Evolutionary conservation across 176 grass and related monocot species (phyloP).

Genomic region (Phoenix dactylifera): DNA sequence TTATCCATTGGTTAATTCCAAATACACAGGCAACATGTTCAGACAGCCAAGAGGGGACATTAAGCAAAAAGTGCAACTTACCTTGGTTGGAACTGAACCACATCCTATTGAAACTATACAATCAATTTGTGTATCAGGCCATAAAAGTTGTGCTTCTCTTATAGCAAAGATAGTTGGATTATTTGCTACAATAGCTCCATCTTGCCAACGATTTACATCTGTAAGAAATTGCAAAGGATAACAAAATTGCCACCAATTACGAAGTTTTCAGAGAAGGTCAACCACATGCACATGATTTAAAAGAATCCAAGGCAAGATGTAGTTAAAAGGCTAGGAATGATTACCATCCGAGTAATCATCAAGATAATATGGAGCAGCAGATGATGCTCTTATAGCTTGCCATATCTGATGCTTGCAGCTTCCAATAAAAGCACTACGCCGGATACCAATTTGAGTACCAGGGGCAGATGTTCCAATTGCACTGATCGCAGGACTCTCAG

Average conservation of each 20-base stretch:
- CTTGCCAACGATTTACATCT: slow-evolving; percentile 97
- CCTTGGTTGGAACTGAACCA: slow-evolving; percentile 91
- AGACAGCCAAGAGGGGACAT: no score
- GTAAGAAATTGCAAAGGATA: background rate
- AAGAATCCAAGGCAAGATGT: background rate
- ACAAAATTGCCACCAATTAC: no score
- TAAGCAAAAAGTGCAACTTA: slow-evolving; percentile 30
- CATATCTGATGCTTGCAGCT: slow-evolving; percentile 93
- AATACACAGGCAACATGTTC: no score
- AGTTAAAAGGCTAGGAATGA: slow-evolving; percentile 12
- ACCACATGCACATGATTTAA: background rate
- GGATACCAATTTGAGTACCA: slow-evolving; percentile 55
- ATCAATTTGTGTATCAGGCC: slow-evolving; percentile 94
- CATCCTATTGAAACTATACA: slow-evolving; percentile 92
- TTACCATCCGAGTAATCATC: slow-evolving; percentile 98
- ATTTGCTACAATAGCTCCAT: slow-evolving; percentile 95
- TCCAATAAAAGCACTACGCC: slow-evolving; percentile 86
- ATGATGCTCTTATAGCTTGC: slow-evolving; percentile 97
- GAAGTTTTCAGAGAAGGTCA: no score
- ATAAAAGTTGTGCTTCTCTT: slow-evolving; percentile 95
- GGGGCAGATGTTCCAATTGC: slow-evolving; percentile 41
- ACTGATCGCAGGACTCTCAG: slow-evolving; percentile 41
- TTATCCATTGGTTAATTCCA: no score
- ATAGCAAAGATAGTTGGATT: slow-evolving; percentile 98
- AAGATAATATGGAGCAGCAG: slow-evolving; percentile 98